Evolutionary conservation across 805 yeast genomes (phyloP).

Genomic region (Candida sphagnicola): DNA sequence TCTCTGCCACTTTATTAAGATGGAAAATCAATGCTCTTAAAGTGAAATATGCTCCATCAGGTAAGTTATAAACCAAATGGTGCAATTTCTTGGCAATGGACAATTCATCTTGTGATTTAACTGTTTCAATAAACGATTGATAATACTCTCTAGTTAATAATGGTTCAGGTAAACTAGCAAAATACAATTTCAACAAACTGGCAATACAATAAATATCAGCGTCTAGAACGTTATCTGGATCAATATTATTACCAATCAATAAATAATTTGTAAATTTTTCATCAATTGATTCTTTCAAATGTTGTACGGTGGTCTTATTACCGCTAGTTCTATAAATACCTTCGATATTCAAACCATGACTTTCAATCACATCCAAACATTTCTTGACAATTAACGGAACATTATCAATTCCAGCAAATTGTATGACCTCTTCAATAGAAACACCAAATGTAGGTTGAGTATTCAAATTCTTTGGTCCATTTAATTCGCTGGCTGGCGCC

Average conservation of each 20-base stretch:
- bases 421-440: conserved; percentile 72
- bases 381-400: conserved; percentile 89
- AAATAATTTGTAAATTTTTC: conserved; percentile 64
- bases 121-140: conserved; percentile 63
- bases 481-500: conserved; percentile 9
- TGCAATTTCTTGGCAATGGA: conserved; percentile 73
- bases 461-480: conserved; percentile 6
- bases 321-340: conserved; percentile 90
- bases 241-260: conserved; percentile 38
- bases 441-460: conserved; percentile 69
- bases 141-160: conserved; percentile 64
- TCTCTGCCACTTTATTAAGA: conserved; percentile 64
- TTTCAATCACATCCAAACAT: conserved; percentile 83
- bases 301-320: conserved; percentile 67
- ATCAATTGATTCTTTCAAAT: conserved; percentile 67
- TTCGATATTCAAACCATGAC: conserved; percentile 77
- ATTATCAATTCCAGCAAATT: conserved; percentile 77
- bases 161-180: conserved; percentile 83
- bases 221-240: conserved; percentile 50
- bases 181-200: conserved; percentile 77
- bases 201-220: conserved; percentile 88
- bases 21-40: conserved; percentile 83
- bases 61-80: conserved; percentile 81
- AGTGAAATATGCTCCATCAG: conserved; percentile 94
- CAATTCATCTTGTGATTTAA: conserved; percentile 44